Base-by-base conservation (phyloP, 73 alveolate genomes). In the Blepharisma stoltei region DNA sequence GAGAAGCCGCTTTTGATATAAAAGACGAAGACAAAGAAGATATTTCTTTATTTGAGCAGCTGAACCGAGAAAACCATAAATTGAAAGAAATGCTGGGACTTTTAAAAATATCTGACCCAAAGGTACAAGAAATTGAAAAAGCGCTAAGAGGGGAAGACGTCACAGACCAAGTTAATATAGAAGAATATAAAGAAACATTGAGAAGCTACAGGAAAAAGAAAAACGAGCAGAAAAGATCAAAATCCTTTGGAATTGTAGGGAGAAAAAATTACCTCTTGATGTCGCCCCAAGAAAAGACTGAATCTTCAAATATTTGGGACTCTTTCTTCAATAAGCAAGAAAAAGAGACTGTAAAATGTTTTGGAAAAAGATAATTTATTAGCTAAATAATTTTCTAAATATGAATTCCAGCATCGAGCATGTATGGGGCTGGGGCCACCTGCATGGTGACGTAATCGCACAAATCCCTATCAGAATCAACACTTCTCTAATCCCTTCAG, bases 1-100 rank as follows among this genome's bases (percentile, higher is more conserved):
- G 73, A 20, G 73, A 60, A 60, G 73, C 73, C 2, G 73, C 73
- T 20, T 60, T 60, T 60, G 18, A n/a, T 60, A 8, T 60, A 60
- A 60, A 38, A 8, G 73, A 60, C 4, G 73, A 60, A 9, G 46
- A 60, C 47, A 60, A 25, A 38, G 73, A 60, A 60, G 73, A 60
- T 38, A 60, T 60, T 9, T 14, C 73, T 60, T 25, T 60, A 14
- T 18, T 60, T 60, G 73, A 60, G 46, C 14, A 60, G 23, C 47
- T 60, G n/a, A 18, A 14, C 37, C 14, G 23, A 25, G 73, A 60
- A 60, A 60, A 60, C 4, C 14, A 9, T 11, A 60, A 25, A 25
- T 25, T 60, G 18, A 60, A 60, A 25, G 73, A 60, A 60, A n/a
- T 60, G n/a, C 73, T 60, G 2, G 73, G 46, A 14, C 23, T 60